Conservation (phyloP, 345 rosid genomes). For the Iberis pinnata region DNA sequence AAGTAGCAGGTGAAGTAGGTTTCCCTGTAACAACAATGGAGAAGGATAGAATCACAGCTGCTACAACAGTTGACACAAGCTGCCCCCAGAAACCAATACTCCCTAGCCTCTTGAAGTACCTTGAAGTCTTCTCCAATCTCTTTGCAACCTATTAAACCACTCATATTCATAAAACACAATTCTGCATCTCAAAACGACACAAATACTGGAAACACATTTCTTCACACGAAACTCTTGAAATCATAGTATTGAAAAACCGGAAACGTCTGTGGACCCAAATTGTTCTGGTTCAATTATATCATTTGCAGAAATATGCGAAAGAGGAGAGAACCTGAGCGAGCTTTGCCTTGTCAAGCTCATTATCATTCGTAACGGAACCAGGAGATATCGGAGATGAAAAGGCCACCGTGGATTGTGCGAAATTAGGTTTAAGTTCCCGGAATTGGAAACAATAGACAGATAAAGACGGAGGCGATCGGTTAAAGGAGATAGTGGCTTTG, state of each 20-base stretch:
- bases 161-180: not conserved
- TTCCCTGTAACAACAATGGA: constrained; percentile 72
- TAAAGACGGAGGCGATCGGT: constrained; percentile 15
- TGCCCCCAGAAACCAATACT: constrained; percentile 95
- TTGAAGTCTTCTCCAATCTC: constrained; percentile 88
- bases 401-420: constrained; percentile 12
- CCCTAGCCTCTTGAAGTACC: constrained; percentile 84
- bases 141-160: constrained; percentile 60
- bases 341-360: constrained; percentile 54
- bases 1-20: constrained; percentile 70
- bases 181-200: not conserved
- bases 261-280: too few relatives aligned
- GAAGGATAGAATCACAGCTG: constrained; percentile 86
- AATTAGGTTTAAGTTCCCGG: constrained; percentile 28
- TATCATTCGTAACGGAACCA: constrained; percentile 31
- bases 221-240: constrained; percentile 5
- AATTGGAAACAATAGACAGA: constrained; percentile 25
- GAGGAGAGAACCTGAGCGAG: constrained; percentile 58
- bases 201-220: not conserved
- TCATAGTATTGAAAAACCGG: too few relatives aligned
- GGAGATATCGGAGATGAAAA: constrained; percentile 40
- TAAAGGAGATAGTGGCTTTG: constrained; percentile 17
- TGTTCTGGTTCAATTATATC: too few relatives aligned
- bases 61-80: constrained; percentile 71
- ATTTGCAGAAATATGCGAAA: not conserved